Evolutionary conservation across 1,139 yeast genomes (phyloP).

Genomic region (Nadsonia commutata): DNA sequence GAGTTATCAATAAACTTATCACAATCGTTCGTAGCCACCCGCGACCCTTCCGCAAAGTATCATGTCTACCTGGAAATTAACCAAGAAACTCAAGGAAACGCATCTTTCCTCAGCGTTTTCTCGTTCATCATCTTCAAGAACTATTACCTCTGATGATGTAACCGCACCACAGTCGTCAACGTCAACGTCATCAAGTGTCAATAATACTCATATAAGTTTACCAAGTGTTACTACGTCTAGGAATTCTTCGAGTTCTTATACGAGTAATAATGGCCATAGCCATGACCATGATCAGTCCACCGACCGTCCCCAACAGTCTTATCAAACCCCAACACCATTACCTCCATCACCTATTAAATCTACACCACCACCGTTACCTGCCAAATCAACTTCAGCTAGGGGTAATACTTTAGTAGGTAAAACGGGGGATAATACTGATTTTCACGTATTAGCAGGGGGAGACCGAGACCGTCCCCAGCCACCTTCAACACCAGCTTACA

Average conservation of each 20-base stretch:
- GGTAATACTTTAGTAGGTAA: no score
- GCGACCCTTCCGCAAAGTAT: constrained; percentile 1
- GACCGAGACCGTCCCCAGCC: no score
- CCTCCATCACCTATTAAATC: background rate
- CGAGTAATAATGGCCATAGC: no score
- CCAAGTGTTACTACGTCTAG: constrained; percentile 11
- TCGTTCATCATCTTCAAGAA: constrained; percentile 6
- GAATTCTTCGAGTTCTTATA: constrained; percentile 6
- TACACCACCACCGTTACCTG: no score
- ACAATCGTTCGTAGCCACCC: background rate
- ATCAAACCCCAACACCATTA: no score
- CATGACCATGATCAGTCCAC: no score
- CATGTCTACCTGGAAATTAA: constrained; percentile 24
- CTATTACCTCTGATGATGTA: constrained; percentile 8
- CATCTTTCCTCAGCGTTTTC: constrained; percentile 21
- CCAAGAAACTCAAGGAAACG: constrained; percentile 28
- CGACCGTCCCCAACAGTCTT: no score
- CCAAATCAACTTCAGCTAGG: no score
- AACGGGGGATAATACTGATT: no score
- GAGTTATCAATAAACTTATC: no score
- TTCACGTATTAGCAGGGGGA: no score
- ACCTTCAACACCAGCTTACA: no score
- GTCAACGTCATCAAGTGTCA: constrained; percentile 11
- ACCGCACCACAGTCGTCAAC: constrained; percentile 6
- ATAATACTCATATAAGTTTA: constrained; percentile 5